Conservation (phyloP, 1,284 basidiomycete species). For the Cryptococcus sp. region DNA sequence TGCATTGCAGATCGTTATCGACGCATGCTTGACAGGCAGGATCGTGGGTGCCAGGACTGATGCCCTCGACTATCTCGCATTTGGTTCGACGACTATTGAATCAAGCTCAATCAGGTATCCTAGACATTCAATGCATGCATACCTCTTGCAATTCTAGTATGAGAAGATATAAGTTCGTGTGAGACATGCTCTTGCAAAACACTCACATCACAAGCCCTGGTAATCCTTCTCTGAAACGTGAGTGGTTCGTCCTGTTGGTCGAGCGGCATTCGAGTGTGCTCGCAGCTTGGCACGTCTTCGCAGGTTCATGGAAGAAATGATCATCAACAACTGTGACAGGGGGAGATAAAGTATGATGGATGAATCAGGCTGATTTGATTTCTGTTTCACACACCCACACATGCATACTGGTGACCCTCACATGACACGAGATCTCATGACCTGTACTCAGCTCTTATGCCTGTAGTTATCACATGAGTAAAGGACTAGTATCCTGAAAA, state of each 20-base stretch:
- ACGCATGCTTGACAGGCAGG: conserved; percentile 29
- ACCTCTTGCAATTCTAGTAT: conserved; percentile 13
- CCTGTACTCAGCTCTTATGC: too few relatives aligned
- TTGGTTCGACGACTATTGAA: conserved; percentile 29
- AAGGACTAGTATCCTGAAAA: too few relatives aligned
- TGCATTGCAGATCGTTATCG: conserved; percentile 25
- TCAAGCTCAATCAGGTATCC: not conserved
- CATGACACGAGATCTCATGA: too few relatives aligned
- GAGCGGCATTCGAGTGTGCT: too few relatives aligned
- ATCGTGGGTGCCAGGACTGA: conserved; percentile 7
- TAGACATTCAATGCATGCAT: not conserved
- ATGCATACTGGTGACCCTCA: too few relatives aligned
- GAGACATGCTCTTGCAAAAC: not conserved
- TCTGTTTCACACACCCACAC: too few relatives aligned
- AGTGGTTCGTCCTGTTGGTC: too few relatives aligned
- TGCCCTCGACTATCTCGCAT: conserved; percentile 22
- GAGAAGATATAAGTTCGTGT: not conserved
- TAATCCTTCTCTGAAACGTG: conserved; percentile 2
- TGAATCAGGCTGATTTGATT: too few relatives aligned
- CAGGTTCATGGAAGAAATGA: not conserved
- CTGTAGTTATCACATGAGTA: too few relatives aligned
- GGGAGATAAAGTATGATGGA: too few relatives aligned
- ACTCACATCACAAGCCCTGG: conserved; percentile 15
- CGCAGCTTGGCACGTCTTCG: not conserved
- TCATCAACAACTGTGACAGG: too few relatives aligned